Percentiles rank a stretch among this genome's conserved stretches.
Evolutionary conservation across 345 rosid species (phyloP).

Genomic region (Fremontodendron californicum): DNA sequence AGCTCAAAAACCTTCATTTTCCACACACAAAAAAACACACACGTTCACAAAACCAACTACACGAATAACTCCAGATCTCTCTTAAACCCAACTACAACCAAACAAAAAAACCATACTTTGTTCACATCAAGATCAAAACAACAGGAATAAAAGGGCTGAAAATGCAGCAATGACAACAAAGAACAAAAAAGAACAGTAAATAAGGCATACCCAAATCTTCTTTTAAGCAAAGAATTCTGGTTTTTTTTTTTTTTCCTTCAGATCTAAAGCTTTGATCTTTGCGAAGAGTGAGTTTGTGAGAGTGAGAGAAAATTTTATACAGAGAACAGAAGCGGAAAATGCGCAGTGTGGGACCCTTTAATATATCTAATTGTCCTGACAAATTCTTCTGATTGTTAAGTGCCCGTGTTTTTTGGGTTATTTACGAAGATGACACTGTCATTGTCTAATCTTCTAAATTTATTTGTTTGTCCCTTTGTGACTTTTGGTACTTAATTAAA

Average conservation of each 20-base stretch:
- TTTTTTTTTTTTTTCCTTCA: background rate
- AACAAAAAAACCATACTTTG: background rate
- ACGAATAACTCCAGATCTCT: slow-evolving; percentile 8
- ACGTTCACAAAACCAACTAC: background rate
- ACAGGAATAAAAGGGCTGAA: background rate
- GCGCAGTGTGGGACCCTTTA: background rate
- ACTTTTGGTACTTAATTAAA: background rate
- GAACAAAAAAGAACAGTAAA: background rate
- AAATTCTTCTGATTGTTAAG: background rate
- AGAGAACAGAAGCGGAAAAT: background rate
- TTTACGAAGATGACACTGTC: slow-evolving; percentile 15
- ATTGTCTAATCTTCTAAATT: background rate
- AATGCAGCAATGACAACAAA: background rate
- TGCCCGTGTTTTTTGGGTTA: background rate
- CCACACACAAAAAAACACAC: background rate
- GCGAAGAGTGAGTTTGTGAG: background rate
- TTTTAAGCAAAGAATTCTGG: background rate
- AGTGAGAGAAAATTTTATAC: slow-evolving; percentile 6
- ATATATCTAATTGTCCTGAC: background rate
- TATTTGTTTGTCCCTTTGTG: background rate
- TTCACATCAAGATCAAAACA: background rate
- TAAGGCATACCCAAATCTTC: slow-evolving; percentile 5
- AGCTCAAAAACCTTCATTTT: background rate
- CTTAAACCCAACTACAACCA: background rate
- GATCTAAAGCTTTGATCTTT: slow-evolving; percentile 8